Evolutionary conservation across 148 eudicot genomes (phyloP).

Genomic region (Fallopia convolvulus): DNA sequence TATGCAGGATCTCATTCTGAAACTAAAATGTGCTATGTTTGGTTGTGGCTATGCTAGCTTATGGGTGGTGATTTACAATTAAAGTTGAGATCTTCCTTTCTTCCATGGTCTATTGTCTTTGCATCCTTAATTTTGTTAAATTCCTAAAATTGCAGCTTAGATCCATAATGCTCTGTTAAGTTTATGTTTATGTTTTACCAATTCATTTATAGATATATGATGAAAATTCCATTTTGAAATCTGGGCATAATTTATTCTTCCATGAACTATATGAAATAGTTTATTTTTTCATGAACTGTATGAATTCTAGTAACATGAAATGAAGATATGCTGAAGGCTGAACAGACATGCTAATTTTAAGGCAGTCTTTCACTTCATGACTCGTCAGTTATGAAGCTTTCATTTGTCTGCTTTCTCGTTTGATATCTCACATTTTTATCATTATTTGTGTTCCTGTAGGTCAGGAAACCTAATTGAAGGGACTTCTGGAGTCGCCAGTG

Average conservation of each 20-base stretch:
- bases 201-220: neutral
- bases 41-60: neutral
- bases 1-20: neutral
- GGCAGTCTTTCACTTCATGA: neutral
- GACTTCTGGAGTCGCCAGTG: conserved; percentile 77
- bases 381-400: neutral
- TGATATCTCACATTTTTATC: neutral
- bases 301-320: neutral
- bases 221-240: neutral
- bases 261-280: neutral
- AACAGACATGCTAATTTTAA: neutral
- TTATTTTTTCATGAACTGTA: neutral
- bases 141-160: neutral
- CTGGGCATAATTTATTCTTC: neutral
- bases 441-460: conserved; percentile 31
- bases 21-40: neutral
- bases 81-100: neutral
- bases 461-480: conserved; percentile 92
- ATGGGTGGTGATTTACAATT: neutral
- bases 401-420: neutral
- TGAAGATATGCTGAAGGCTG: neutral
- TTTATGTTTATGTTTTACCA: neutral
- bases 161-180: neutral
- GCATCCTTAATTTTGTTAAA: neutral
- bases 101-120: conserved; percentile 2